A percentile compares a stretch with the other conserved stretches of the same genome.
Evolutionary conservation across 2,329 filamentous ascomycete genomes (phyloP).

Genomic region (Kalmusia sp.): DNA sequence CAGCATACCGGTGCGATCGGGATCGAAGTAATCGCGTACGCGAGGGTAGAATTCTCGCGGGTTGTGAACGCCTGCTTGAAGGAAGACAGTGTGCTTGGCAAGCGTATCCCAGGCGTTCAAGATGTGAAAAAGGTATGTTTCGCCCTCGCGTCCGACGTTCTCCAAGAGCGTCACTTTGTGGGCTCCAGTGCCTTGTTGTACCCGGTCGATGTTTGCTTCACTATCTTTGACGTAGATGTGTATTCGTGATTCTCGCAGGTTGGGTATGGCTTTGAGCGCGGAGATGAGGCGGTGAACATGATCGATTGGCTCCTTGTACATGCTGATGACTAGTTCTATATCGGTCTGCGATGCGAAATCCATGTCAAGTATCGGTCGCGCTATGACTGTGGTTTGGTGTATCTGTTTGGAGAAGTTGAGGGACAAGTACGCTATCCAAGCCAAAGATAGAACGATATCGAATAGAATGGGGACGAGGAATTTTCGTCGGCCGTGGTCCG

Average conservation of each 20-base stretch:
- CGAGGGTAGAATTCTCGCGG: constrained; percentile 43
- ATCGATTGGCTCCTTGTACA: constrained; percentile 43
- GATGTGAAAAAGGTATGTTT: constrained; percentile 56
- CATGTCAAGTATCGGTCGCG: constrained; percentile 18
- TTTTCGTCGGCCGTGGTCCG: not conserved
- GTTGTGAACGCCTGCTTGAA: constrained; percentile 54
- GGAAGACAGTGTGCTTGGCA: constrained; percentile 54
- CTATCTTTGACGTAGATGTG: constrained; percentile 41
- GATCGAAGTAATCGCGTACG: constrained; percentile 47
- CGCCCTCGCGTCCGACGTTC: constrained; percentile 55
- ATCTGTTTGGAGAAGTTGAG: constrained; percentile 24
- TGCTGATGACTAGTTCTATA: constrained; percentile 47
- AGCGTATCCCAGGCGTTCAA: constrained; percentile 51
- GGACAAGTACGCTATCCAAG: constrained; percentile 24
- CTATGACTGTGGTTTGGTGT: not conserved
- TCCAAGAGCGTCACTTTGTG: constrained; percentile 28
- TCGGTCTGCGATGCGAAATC: constrained; percentile 25
- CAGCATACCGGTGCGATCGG: constrained; percentile 52
- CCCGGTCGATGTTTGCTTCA: constrained; percentile 19
- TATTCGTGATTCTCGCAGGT: constrained; percentile 22
- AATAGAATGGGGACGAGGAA: constrained; percentile 9
- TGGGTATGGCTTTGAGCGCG: constrained; percentile 22
- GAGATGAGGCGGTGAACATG: constrained; percentile 30
- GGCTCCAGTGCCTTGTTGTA: constrained; percentile 26
- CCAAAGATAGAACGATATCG: constrained; percentile 13